A percentile compares a stretch with the other conserved stretches of the same genome.
These are phyloP conservation scores for Hevea brasiliensis DNA, from an alignment of 345 rosid genomes.

Conservation along the genomic window DNA sequence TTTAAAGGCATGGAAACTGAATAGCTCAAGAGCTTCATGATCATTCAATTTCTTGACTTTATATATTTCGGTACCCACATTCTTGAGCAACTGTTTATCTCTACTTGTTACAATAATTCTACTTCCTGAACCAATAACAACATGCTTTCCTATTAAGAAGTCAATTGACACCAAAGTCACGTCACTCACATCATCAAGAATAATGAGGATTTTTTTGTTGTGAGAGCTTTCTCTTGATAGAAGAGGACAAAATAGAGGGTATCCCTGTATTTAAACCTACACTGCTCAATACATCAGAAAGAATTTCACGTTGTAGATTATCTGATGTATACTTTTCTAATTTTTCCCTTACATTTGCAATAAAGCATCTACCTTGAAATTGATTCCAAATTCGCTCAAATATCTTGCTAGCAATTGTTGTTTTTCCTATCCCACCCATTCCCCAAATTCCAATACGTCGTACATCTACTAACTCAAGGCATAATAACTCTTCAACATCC, in stretches of 20 bases:
- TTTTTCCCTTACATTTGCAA: neutral
- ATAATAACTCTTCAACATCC: neutral
- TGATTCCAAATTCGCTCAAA: neutral
- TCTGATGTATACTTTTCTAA: too few species aligned
- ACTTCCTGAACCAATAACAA: neutral
- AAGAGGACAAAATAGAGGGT: neutral
- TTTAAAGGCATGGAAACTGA: neutral
- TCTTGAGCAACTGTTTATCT: neutral
- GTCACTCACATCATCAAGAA: constrained; percentile 1
- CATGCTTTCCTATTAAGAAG: neutral
- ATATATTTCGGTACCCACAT: neutral
- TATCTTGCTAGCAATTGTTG: neutral
- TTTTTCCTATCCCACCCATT: constrained; percentile 12
- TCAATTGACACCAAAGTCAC: neutral
- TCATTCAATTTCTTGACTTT: neutral
- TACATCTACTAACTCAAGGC: neutral
- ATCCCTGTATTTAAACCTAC: too few species aligned
- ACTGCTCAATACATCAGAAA: too few species aligned
- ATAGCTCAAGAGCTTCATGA: neutral
- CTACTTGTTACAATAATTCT: constrained; percentile 5
- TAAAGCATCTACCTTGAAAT: neutral
- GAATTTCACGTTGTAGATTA: too few species aligned
- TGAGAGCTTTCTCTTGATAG: neutral
- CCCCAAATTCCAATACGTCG: constrained; percentile 1
- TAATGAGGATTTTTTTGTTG: neutral